Evolutionary conservation across 768 basidiomycete genomes (phyloP), one percentile per base, ranked within the genome.

Genomic region (Suillus clintonianus): DNA sequence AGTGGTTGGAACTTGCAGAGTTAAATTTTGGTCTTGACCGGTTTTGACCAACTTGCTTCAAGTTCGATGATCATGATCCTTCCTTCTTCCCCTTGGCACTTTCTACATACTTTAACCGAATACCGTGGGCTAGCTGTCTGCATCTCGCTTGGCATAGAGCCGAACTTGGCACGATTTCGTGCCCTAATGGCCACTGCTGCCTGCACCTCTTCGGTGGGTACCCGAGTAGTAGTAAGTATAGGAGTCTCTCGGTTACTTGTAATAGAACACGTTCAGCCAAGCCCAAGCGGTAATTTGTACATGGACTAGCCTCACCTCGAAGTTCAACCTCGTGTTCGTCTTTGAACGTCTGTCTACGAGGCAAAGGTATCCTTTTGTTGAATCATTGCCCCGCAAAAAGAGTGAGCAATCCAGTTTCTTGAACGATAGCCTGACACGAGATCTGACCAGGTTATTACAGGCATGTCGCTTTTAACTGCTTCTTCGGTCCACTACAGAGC

Each of bases 241-340:
- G 15, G 24, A 27, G 24, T 41, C 39, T 27, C 56, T 37, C 36
- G n/a, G 36, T 39, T 36, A 24, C 17, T 56, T 10, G 55, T 39
- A 57, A 57, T 41, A 41, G 41, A 57, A 57, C 39, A 57, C 41
- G 39, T 41, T 57, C n/a, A 13, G 51, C 37, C 37, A 39, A 56
- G 55, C 36, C 22, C 22, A 24, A 39, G 50, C 51, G 11, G 30
- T 19, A n/a, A 53, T 53, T 34, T 11, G 32, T 19, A 53, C 10
- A 11, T 34, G 11, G 19, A 19, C 30, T 19, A 19, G 32, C 32
- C 32, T 53, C 19, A 34, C 19, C 11, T 34, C 30, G 32, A 34
- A 34, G 19, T n/a, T 10, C 6, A 3, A 39, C 56, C 39, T 57
- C 56, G 39, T 57, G 56, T 57, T 30, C 24, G 15, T 41, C 56